A percentile compares a stretch with the other conserved stretches of the same genome.
Evolutionary conservation across 495 filamentous ascomycete species (phyloP).

Genomic region (Xylaria venustula): DNA sequence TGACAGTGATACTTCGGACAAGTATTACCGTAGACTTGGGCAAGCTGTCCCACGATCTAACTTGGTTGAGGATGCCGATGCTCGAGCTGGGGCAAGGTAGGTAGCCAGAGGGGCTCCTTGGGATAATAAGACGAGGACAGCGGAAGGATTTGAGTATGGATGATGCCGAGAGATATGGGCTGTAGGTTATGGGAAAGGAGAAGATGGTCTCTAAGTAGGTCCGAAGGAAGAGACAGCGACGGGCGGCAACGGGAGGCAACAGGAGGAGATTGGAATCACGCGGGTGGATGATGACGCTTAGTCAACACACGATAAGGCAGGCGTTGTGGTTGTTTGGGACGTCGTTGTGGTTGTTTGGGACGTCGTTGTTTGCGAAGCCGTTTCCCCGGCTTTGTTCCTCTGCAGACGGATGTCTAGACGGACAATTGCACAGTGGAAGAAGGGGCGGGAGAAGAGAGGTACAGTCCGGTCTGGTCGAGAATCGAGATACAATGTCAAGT

Average conservation of each 20-base stretch:
- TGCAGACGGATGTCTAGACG: not conserved
- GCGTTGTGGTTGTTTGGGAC: conserved; percentile 24
- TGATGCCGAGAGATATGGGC: no score
- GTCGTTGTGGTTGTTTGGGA: conserved; percentile 14
- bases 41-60: not conserved
- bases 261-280: conserved; percentile 18
- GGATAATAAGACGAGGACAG: not conserved
- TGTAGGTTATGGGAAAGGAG: not conserved
- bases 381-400: conserved; percentile 6
- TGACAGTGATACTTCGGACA: not conserved
- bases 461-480: no score
- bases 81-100: not conserved
- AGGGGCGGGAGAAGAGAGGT: not conserved
- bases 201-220: conserved; percentile 14
- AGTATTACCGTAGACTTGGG: not conserved
- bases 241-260: not conserved
- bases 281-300: conserved; percentile 26
- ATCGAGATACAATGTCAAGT: conserved; percentile 18
- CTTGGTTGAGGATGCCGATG: not conserved
- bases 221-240: conserved; percentile 3
- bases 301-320: conserved; percentile 23
- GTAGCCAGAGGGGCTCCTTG: not conserved
- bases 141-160: no score
- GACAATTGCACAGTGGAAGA: not conserved
- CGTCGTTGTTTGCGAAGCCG: conserved; percentile 14